Conservation (phyloP, 257 asterid species). For the Petrea volubilis region DNA sequence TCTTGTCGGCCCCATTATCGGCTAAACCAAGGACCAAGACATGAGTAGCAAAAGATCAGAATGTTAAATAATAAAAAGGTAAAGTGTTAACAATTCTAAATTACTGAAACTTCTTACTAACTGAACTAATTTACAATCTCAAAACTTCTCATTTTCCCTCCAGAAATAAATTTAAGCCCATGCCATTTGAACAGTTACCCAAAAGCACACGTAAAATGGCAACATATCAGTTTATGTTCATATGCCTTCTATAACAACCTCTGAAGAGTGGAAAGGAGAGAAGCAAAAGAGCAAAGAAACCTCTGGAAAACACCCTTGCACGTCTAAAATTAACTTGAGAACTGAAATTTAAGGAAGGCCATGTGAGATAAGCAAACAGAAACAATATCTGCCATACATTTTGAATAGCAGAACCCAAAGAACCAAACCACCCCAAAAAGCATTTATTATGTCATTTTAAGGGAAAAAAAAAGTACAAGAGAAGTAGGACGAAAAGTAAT, state of each 20-base stretch:
- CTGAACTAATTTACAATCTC: not conserved
- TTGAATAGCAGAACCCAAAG: not conserved
- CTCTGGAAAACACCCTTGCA: conserved; percentile 4
- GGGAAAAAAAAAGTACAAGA: not conserved
- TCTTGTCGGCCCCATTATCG: conserved; percentile 71
- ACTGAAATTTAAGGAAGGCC: not conserved
- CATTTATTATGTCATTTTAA: not conserved
- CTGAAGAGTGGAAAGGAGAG: not conserved
- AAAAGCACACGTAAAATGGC: conserved; percentile 15
- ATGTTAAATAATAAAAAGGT: not conserved
- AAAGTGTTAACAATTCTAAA: not conserved
- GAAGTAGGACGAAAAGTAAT: not conserved
- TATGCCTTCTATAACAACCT: not conserved
- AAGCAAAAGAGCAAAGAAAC: not conserved
- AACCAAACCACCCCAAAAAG: not conserved
- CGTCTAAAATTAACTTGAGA: conserved; percentile 12
- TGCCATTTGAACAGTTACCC: conserved; percentile 7
- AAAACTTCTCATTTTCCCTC: conserved; percentile 1
- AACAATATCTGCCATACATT: not conserved
- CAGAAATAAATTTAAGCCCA: conserved; percentile 1
- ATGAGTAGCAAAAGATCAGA: conserved; percentile 10
- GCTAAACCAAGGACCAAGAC: conserved; percentile 33
- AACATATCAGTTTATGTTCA: conserved; percentile 15
- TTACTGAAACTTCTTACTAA: not conserved
- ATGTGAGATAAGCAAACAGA: not conserved